A percentile compares a stretch with the other conserved stretches of the same genome.
phyloP scores from a whole-genome alignment of 1,284 basidiomycete genomes.

The Lentinula novae-zelandiae region DNA sequence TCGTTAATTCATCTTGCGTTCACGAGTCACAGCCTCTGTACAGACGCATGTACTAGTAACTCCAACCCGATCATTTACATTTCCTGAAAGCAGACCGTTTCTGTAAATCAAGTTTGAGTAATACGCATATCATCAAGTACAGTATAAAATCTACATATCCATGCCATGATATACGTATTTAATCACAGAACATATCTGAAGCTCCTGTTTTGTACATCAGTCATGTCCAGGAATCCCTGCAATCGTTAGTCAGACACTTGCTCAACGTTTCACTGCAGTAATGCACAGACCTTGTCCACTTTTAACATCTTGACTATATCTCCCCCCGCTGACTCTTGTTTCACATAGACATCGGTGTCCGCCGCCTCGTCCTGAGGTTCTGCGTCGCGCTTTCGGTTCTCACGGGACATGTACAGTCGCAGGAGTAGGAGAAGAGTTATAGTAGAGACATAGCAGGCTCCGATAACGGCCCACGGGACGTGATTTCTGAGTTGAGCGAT shows the following conservation, averaged over 20 bases:
- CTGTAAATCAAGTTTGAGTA: no score
- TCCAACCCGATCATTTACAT: no score
- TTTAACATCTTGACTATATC: constrained; percentile 50
- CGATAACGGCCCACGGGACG: constrained; percentile 62
- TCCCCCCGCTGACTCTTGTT: constrained; percentile 44
- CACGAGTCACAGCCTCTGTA: no score
- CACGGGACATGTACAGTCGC: constrained; percentile 54
- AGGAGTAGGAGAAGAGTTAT: constrained; percentile 49
- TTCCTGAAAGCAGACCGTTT: no score
- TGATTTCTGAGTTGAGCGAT: constrained; percentile 3
- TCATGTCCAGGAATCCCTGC: constrained; percentile 32
- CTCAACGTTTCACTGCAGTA: constrained; percentile 3
- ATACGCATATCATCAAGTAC: no score
- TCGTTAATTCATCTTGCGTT: no score
- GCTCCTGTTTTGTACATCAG: constrained; percentile 62
- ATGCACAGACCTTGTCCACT: constrained; percentile 52
- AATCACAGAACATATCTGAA: constrained; percentile 51
- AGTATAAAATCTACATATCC: no score
- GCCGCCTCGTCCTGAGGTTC: constrained; percentile 47
- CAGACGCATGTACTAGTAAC: no score
- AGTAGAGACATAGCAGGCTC: constrained; percentile 52
- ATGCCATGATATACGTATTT: background rate
- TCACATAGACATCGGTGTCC: constrained; percentile 59
- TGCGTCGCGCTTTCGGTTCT: constrained; percentile 63
- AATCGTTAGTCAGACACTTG: background rate